phyloP scores from a whole-genome alignment of 306 rosid genomes.

The Fagus sylvatica region DNA sequence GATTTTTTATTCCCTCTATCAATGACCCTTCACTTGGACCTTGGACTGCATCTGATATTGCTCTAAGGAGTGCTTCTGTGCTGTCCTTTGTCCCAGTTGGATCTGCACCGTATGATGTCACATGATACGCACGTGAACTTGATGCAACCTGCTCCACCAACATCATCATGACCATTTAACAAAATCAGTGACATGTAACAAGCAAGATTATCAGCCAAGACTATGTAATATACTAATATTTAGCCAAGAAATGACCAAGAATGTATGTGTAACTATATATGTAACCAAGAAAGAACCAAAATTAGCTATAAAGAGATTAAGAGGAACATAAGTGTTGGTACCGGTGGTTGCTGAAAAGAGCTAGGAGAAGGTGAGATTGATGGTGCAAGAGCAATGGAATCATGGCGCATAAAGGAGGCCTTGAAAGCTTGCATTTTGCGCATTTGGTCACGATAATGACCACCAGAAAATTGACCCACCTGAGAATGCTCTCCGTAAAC shows the following conservation, averaged over 20 bases:
- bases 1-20: constrained; percentile 62
- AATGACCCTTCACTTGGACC: constrained; percentile 39
- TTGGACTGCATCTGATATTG: constrained; percentile 59
- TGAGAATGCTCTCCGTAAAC: constrained; percentile 29
- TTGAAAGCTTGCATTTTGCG: constrained; percentile 43
- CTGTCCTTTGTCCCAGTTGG: constrained; percentile 78
- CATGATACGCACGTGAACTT: constrained; percentile 48
- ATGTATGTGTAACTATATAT: not conserved
- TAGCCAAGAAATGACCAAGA: not conserved
- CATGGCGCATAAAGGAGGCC: constrained; percentile 37
- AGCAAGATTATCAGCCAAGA: not conserved
- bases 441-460: constrained; percentile 25
- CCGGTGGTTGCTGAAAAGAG: constrained; percentile 34
- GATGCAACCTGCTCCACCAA: constrained; percentile 43
- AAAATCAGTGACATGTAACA: not conserved
- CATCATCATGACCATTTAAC: not conserved
- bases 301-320: not conserved
- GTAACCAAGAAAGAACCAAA: not conserved
- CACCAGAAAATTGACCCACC: constrained; percentile 14
- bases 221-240: not conserved
- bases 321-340: not conserved
- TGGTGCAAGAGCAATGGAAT: constrained; percentile 40
- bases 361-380: constrained; percentile 31
- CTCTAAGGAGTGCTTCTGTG: constrained; percentile 60
- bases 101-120: constrained; percentile 82